These are phyloP conservation scores for Lenwebbia sp. DNA, from an alignment of 345 rosid genomes.

Conservation along the genomic window DNA sequence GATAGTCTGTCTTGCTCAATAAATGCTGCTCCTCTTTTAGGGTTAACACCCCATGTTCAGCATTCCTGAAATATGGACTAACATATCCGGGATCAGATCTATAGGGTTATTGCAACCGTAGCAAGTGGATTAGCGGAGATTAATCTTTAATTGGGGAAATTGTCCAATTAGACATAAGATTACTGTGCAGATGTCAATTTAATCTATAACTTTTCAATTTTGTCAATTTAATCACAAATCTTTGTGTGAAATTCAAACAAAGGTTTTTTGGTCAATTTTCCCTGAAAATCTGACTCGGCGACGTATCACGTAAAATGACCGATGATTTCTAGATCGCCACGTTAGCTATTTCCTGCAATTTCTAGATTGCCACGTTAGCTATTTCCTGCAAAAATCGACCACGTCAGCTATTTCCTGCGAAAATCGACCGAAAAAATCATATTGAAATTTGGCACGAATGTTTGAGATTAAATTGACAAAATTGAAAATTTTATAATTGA, in stretches of 20 bases:
- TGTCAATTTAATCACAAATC: rapidly evolving
- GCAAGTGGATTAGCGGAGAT: background rate
- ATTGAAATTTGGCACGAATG: too few relatives aligned
- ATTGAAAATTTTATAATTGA: background rate
- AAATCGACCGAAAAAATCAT: background rate
- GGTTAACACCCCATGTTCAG: background rate
- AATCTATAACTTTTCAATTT: background rate
- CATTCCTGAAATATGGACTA: background rate
- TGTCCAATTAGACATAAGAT: background rate
- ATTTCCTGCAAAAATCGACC: background rate
- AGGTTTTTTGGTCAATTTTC: rapidly evolving
- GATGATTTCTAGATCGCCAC: rapidly evolving
- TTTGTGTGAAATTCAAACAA: background rate
- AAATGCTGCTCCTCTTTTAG: too few relatives aligned
- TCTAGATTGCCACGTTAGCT: rapidly evolving
- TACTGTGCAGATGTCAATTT: background rate
- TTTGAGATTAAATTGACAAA: background rate
- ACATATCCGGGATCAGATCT: background rate
- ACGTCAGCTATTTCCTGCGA: background rate
- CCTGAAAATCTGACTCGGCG: background rate
- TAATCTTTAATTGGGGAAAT: background rate
- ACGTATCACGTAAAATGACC: rapidly evolving
- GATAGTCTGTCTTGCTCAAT: too few relatives aligned
- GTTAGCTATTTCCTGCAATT: background rate
- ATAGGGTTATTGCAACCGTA: background rate